phyloP scores from a whole-genome alignment of 176 grass and related monocot genomes.

The Oryza officinalis region DNA sequence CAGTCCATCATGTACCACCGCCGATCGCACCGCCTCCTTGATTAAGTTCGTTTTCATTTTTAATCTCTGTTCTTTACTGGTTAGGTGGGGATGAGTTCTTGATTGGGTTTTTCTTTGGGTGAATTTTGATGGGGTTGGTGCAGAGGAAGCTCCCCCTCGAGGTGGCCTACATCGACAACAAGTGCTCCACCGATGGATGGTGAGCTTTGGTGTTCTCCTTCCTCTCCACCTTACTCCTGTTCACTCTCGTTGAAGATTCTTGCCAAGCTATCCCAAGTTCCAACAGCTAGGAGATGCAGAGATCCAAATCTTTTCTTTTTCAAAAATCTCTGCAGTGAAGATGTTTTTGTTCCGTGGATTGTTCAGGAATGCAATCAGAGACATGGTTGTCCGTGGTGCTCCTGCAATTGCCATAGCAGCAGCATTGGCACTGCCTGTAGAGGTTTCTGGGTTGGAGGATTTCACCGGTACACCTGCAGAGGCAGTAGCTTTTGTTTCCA shows the following conservation, averaged over 20 bases:
- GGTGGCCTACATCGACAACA: constrained; percentile 66
- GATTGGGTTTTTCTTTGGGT: neutral
- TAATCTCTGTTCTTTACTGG: too few species aligned
- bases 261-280: neutral
- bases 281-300: too few species aligned
- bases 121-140: neutral
- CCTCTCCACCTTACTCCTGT: neutral
- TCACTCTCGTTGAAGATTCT: neutral
- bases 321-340: too few species aligned
- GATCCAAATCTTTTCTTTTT: neutral
- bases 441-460: constrained; percentile 55
- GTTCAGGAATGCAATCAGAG: constrained; percentile 78
- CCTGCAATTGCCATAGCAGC: constrained; percentile 94
- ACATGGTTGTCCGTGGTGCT: constrained; percentile 94
- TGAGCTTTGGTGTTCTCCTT: constrained; percentile 24
- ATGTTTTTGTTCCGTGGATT: neutral
- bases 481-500: constrained; percentile 67
- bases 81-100: neutral
- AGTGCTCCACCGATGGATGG: constrained; percentile 72
- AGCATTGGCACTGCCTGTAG: constrained; percentile 67
- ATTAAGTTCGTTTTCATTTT: constrained; percentile 46
- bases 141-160: constrained; percentile 82
- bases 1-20: constrained; percentile 71
- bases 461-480: constrained; percentile 61
- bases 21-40: constrained; percentile 82